Evolutionary conservation across 2,329 filamentous ascomycete species (phyloP).

Genomic region (Pleomassaria siparia): DNA sequence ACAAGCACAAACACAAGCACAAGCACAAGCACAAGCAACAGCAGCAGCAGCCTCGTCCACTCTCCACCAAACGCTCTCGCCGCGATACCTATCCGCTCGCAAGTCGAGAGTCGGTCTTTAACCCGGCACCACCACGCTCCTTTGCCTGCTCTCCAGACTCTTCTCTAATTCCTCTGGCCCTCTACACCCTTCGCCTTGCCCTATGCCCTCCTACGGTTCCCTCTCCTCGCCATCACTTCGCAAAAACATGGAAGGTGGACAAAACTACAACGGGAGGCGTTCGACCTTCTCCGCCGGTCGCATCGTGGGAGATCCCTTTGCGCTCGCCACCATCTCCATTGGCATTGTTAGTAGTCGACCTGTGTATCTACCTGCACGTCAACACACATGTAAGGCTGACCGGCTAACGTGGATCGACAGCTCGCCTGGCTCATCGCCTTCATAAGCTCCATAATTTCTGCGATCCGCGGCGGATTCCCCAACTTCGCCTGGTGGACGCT

Average conservation of each 20-base stretch:
- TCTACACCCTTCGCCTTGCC: neutral
- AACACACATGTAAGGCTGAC: constrained; percentile 14
- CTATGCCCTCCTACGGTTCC: constrained; percentile 76
- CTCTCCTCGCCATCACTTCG: constrained; percentile 71
- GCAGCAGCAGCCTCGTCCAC: constrained; percentile 7
- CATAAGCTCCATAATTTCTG: constrained; percentile 77
- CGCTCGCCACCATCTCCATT: constrained; percentile 91
- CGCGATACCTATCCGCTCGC: constrained; percentile 12
- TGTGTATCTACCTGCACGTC: constrained; percentile 8
- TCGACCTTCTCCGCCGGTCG: constrained; percentile 74
- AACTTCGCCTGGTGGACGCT: constrained; percentile 92
- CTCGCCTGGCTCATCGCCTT: constrained; percentile 95
- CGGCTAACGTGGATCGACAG: constrained; percentile 52
- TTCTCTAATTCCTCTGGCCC: constrained; percentile 5
- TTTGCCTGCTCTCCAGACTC: constrained; percentile 25
- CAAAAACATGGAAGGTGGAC: constrained; percentile 78
- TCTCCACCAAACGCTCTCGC: neutral
- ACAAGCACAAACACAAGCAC: too few species aligned
- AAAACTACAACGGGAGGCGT: constrained; percentile 47
- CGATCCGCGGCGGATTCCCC: constrained; percentile 64
- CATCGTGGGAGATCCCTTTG: constrained; percentile 94
- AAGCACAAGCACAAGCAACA: too few species aligned
- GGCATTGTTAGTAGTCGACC: constrained; percentile 67
- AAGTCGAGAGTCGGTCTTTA: constrained; percentile 16
- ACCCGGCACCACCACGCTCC: constrained; percentile 18